These are phyloP conservation scores for Porphyrellus sp. DNA, from an alignment of 1,284 basidiomycete genomes.

Conservation along the genomic window DNA sequence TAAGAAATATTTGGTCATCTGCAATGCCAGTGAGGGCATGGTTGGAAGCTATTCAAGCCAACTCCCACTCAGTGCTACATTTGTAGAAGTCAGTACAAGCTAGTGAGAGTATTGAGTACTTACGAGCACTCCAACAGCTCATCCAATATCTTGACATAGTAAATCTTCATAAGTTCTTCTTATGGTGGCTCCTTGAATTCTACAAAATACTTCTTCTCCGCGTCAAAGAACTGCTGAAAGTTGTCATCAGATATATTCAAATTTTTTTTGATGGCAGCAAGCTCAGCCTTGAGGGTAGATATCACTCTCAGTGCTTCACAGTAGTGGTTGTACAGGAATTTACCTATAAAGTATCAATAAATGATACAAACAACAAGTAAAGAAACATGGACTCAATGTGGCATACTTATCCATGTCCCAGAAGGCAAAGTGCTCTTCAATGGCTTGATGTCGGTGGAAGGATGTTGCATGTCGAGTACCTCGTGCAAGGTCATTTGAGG, in stretches of 20 bases:
- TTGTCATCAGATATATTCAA: not conserved
- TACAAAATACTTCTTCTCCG: not conserved
- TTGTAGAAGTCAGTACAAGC: not conserved
- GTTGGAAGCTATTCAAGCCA: no score
- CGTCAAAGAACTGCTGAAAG: not conserved
- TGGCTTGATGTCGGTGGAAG: slow-evolving; percentile 4
- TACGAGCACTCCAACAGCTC: not conserved
- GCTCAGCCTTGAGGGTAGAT: not conserved
- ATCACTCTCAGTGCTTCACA: not conserved
- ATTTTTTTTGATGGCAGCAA: not conserved
- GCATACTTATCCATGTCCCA: slow-evolving; percentile 9
- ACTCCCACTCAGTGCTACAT: not conserved
- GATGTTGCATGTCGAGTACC: not conserved
- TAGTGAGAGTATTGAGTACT: not conserved
- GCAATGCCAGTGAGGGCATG: no score
- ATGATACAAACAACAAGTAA: no score
- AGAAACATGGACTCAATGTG: not conserved
- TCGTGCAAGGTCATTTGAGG: not conserved
- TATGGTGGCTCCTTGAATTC: not conserved
- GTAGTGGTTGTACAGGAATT: not conserved
- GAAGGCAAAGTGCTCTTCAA: not conserved
- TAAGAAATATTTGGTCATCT: no score
- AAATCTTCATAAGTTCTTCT: not conserved
- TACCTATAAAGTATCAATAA: not conserved
- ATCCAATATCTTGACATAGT: not conserved